Base-by-base conservation (phyloP, 129 eudicot genomes). In the Flaveria ramosissima region DNA sequence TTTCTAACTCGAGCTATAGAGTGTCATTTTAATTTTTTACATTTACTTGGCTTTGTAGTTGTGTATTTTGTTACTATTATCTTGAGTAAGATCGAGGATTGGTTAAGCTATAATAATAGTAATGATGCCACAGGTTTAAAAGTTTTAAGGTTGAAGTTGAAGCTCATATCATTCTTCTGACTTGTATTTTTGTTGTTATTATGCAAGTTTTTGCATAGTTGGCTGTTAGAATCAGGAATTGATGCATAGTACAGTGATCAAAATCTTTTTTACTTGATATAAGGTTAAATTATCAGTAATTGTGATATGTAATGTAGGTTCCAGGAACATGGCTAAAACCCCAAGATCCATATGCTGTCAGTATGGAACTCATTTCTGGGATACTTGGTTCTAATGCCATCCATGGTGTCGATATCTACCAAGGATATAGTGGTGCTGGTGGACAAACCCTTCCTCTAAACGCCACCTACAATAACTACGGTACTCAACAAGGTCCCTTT, bases 401-500 rank as follows among this genome's bases (percentile, higher is more conserved):
- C 36, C 83, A 65, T 10, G 66, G 75, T 74, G 82, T 59, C 55
- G 72, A 70, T 53, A 76, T 26, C 15, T 81, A 77, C 56, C 76
- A 71, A 56, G 82, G 76, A 48, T 81, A 72, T 26, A 73, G 69
- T 39, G 66, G 78, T 63, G 65, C 87, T 6, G 73, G 81, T 45
- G 87, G 85, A 77, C 90, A 68, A 50, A 81, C 51, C 72, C 75
- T 11, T 41, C 84, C 72, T 77, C 82, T 4, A 9, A 83, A 62
- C 17, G 78, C 51, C 32, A n/a, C 86, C 32, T 83, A 85, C 60
- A 75, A 72, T 51, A 81, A 77, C 83, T 79, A 85, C 73, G 79
- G 77, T 72, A 76, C 89, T 66, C 89, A 78, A 79, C 86, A 78
- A 30, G 86, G 83, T 77, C 70, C 48, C 68, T 85, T 79, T 71